Base-by-base conservation (phyloP, 225 moss, liverwort and hornwort genomes). In the Climacium dendroides region DNA sequence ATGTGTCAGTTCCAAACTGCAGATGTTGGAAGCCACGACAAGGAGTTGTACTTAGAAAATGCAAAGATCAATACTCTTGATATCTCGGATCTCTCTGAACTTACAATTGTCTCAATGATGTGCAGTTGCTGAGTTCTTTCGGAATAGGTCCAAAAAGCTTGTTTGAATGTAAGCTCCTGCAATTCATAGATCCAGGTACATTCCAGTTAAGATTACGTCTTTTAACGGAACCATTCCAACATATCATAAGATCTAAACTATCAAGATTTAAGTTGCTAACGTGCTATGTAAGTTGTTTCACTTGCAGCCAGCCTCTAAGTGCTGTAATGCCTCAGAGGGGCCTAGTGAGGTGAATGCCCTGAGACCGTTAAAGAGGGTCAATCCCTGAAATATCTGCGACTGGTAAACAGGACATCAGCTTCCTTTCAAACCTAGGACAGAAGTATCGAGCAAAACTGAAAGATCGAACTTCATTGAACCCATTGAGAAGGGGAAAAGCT, bases 131-230 rank as follows among this genome's bases (percentile, higher is more conserved):
- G 75, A 97, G 87, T 87, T 94, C 93, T 79, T 77, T 86, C 66
- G 97, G 97, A 86, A 96, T 94, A 59, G 94, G 91, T 71, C 96
- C 97, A 80, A 92, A 90, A 60, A 97, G 85, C 50, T 89, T 83
- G 63, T 97, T 97, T 87, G 94, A 93, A 86, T 96, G 97, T 85
- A 97, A 90, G 81, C 91, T 94, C 90, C 97, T 97, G 93, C 69
- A 78, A 45, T 58, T 74, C 60, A 88, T 32, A 85, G 17, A 87
- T 78, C 63, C 72, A 72, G 63, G 58, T 76, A 85, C 65, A 87
- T 28, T 52, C 8, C 66, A 43, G 8, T 55, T 74, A 82, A n/a
- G 28, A 74, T 45, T 54, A 74, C 10, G 14, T 26, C 13, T 19
- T 25, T 11, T 5, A 10, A 57, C 57, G 19, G 57, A 67, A 57